phyloP scores from a whole-genome alignment of 192 early-diverging fungal genomes.

The Linnemannia hyalina region DNA sequence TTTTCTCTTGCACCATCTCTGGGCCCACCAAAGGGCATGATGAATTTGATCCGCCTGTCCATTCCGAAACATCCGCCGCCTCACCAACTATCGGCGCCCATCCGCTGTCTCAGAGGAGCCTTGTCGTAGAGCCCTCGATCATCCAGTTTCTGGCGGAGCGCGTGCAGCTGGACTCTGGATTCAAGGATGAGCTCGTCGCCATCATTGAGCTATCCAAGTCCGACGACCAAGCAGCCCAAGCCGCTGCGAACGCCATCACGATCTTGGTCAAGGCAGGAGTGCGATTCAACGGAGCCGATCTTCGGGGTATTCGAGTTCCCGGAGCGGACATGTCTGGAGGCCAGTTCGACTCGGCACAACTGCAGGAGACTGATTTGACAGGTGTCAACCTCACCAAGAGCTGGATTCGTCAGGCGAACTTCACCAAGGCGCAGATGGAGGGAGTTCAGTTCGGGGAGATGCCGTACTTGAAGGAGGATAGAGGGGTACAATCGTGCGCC shows the following conservation, averaged over 20 bases:
- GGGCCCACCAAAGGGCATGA: not conserved
- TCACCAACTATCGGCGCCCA: not conserved
- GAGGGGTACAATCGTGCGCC: not conserved
- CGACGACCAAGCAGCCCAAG: not conserved
- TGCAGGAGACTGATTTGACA: conserved; percentile 6
- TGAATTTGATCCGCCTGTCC: not conserved
- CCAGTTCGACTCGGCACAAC: conserved; percentile 15
- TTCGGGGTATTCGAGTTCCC: conserved; percentile 12
- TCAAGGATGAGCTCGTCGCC: conserved; percentile 11
- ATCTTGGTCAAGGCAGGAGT: conserved; percentile 10
- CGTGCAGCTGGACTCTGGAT: not conserved
- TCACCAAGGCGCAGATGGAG: not conserved
- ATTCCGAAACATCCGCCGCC: not conserved
- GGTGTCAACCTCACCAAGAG: not conserved
- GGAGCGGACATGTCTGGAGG: conserved; percentile 18
- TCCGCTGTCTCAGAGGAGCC: conserved; percentile 1
- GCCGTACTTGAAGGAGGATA: not conserved
- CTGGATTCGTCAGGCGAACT: conserved; percentile 4
- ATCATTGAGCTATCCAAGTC: conserved; percentile 19
- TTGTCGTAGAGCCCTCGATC: conserved; percentile 1
- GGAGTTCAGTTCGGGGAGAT: conserved; percentile 6
- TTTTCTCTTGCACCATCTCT: conserved; percentile 8
- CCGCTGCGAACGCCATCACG: conserved; percentile 22
- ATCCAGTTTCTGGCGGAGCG: conserved; percentile 13
- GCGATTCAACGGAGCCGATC: conserved; percentile 6